phyloP scores from a whole-genome alignment of 2,329 filamentous ascomycete species.

The Dothistroma septosporum region DNA sequence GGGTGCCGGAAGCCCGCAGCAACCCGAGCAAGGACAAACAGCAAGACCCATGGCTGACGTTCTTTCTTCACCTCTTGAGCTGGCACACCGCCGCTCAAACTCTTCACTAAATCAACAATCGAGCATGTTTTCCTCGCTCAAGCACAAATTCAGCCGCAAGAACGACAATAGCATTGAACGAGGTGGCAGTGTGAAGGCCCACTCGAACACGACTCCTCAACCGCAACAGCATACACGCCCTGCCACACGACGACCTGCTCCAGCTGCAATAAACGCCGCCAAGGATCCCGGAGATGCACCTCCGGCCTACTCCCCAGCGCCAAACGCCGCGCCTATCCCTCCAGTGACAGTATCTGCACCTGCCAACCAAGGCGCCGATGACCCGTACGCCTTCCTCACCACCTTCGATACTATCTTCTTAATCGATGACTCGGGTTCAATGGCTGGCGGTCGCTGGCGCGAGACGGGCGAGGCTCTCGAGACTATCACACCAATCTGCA shows the following conservation, averaged over 20 bases:
- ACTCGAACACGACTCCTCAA: slow-evolving; percentile 12
- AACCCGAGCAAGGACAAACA: neutral
- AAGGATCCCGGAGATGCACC: slow-evolving; percentile 26
- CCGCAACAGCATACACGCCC: slow-evolving; percentile 21
- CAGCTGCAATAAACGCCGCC: slow-evolving; percentile 15
- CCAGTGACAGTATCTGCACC: slow-evolving; percentile 23
- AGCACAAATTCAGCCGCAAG: slow-evolving; percentile 22
- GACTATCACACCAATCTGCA: slow-evolving; percentile 77
- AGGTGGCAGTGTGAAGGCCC: slow-evolving; percentile 11
- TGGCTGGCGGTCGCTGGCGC: slow-evolving; percentile 71
- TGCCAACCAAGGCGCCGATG: slow-evolving; percentile 46
- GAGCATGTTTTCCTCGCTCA: slow-evolving; percentile 23
- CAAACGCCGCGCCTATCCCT: slow-evolving; percentile 35
- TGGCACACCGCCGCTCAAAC: slow-evolving; percentile 14
- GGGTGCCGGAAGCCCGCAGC: neutral
- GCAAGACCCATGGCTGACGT: slow-evolving; percentile 4
- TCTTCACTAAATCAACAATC: slow-evolving; percentile 17
- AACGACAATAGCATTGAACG: slow-evolving; percentile 5
- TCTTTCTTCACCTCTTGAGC: slow-evolving; percentile 5
- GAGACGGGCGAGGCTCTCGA: slow-evolving; percentile 68
- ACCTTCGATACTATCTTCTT: slow-evolving; percentile 85
- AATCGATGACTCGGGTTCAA: slow-evolving; percentile 87
- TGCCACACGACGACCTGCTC: slow-evolving; percentile 20
- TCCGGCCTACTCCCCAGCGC: slow-evolving; percentile 41
- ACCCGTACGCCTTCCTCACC: slow-evolving; percentile 69